Evolutionary conservation across 805 yeast species (phyloP), one percentile per base, ranked within the genome.

Genomic region (Sungouiozyma intestinalis): DNA sequence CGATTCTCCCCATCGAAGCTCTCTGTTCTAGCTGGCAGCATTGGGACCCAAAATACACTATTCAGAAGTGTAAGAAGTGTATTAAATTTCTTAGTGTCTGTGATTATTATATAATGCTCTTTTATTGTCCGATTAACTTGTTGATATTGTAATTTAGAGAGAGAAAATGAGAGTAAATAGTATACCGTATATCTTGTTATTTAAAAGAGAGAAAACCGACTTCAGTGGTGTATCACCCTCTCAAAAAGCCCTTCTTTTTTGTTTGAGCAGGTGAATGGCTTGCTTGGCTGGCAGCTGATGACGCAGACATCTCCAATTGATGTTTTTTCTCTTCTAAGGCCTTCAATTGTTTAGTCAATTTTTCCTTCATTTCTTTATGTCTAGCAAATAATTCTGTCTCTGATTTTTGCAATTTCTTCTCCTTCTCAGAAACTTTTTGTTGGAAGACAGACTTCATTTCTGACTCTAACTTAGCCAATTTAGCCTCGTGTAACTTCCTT

Each of bases 391-490:
- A 75, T 65, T 92, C 99, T 44, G 94, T 92, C 69, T 92, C 98
- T 38, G 95, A 85, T 67, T 85, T 85, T 69, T 88, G 95, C 60
- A 92, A 76, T 69, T 90, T 90, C 74, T 87, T 85, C 66, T 92
- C 99, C 78, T 92, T 94, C 67, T 88, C 96, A 45, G 82, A 71
- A 27, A 92, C 98, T 70, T 92, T 92, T 59, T 85, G 92, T 68
- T 88, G 95, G 78, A 92, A 92, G 43, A 92, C 95, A 20, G 80
- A 73, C 69, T 90, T 88, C 97, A 92, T 87, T 67, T 92, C 97
- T 34, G 86, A 76, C 69, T 92, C 97, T 81, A 92, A 77, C 70
- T 85, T 86, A 44, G 88, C 82, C 55, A 92, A 73, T 61, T 90
- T 87, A 48, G 94, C 94, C 67, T 86, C 96, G 62, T 92, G 97